These are phyloP conservation scores for Camillea tinctor DNA, from an alignment of 2,329 filamentous ascomycete genomes.

Conservation along the genomic window DNA sequence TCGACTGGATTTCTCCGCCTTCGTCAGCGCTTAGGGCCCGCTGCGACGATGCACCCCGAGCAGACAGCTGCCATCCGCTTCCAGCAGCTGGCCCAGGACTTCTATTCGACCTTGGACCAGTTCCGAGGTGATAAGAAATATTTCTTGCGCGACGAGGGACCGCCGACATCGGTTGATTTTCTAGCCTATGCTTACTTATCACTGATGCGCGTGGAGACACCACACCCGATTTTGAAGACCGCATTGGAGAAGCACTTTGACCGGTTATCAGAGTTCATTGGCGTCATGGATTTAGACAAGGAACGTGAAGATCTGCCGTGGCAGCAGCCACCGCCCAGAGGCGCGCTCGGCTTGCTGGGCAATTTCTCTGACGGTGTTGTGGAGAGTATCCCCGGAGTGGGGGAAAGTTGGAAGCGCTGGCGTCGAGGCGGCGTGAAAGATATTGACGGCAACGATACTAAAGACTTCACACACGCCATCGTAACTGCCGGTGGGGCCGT, in stretches of 20 bases:
- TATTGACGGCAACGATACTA: conserved; percentile 16
- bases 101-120: conserved; percentile 68
- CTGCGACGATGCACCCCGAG: conserved; percentile 59
- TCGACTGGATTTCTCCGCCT: conserved; percentile 36
- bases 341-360: conserved; percentile 16
- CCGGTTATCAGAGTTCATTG: conserved; percentile 24
- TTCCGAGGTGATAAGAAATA: conserved; percentile 56
- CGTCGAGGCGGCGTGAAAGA: conserved; percentile 33
- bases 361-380: conserved; percentile 34
- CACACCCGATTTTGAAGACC: conserved; percentile 42
- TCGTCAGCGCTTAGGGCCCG: conserved; percentile 31
- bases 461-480: conserved; percentile 30
- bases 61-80: conserved; percentile 74
- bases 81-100: conserved; percentile 67
- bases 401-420: conserved; percentile 35
- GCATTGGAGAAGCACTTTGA: conserved; percentile 27
- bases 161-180: conserved; percentile 72
- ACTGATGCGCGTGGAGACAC: conserved; percentile 60
- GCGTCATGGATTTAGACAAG: conserved; percentile 12
- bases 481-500: conserved; percentile 39
- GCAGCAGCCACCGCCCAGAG: conserved; percentile 16
- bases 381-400: conserved; percentile 32
- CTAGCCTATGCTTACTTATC: conserved; percentile 77
- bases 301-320: conserved; percentile 19
- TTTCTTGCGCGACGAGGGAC: conserved; percentile 44